phyloP scores from a whole-genome alignment of 768 basidiomycete species.

The Rhizopogon vinicolor region DNA sequence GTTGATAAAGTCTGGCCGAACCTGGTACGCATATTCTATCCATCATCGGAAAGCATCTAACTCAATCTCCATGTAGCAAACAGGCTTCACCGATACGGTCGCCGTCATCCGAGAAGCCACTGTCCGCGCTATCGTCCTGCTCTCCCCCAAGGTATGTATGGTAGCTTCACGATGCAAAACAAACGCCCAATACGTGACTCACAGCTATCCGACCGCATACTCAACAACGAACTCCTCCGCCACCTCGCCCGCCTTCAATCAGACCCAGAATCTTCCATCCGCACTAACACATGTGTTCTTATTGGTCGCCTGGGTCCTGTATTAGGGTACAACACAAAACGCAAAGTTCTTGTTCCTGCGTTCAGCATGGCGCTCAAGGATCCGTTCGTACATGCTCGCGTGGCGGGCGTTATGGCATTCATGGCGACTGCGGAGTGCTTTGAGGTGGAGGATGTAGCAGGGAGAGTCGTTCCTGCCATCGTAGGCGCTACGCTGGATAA shows the following conservation, averaged over 20 bases:
- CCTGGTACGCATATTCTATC: conserved; percentile 46
- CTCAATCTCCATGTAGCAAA: conserved; percentile 54
- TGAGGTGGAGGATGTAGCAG: conserved; percentile 82
- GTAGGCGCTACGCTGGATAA: conserved; percentile 79
- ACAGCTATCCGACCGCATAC: conserved; percentile 83
- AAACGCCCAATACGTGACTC: conserved; percentile 1
- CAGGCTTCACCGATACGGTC: conserved; percentile 93
- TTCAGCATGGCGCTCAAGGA: conserved; percentile 90
- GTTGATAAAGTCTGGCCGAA: conserved; percentile 91
- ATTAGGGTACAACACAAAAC: conserved; percentile 83
- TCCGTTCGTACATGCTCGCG: conserved; percentile 85
- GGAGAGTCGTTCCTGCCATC: conserved; percentile 85
- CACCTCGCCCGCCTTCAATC: conserved; percentile 89
- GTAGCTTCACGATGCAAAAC: background rate
- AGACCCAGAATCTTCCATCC: conserved; percentile 90
- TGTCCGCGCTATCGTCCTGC: conserved; percentile 76
- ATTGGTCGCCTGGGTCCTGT: conserved; percentile 86
- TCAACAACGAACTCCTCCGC: conserved; percentile 95
- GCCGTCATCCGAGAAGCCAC: conserved; percentile 94
- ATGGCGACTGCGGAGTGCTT: conserved; percentile 93
- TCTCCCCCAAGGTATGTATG: conserved; percentile 78
- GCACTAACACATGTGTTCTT: conserved; percentile 96
- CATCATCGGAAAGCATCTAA: background rate
- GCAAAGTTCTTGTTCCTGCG: conserved; percentile 95
- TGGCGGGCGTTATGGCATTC: conserved; percentile 92